These are phyloP conservation scores for Cryoendolithus antarcticus DNA, from an alignment of 2,329 filamentous ascomycete species.

Conservation along the genomic window DNA sequence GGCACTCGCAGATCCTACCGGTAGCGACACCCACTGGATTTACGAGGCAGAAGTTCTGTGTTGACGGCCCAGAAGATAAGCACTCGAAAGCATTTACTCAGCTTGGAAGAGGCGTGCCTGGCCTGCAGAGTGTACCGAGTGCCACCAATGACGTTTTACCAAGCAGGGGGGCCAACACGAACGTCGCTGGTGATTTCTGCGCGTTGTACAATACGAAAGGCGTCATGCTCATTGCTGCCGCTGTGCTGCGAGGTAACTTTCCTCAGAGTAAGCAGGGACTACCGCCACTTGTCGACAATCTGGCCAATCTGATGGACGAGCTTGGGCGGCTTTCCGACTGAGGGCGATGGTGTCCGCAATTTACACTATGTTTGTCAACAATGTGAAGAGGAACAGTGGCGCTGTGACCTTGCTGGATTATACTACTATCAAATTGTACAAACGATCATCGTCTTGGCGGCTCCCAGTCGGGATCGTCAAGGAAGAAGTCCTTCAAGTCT, in stretches of 20 bases:
- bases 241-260: slow-evolving; percentile 42
- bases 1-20: not conserved
- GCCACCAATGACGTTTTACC: too few relatives aligned
- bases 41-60: slow-evolving; percentile 7
- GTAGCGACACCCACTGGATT: not conserved
- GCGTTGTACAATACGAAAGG: slow-evolving; percentile 40
- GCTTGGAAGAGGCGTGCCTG: slow-evolving; percentile 43
- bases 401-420: too few relatives aligned
- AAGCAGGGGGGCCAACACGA: not conserved
- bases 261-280: slow-evolving; percentile 14
- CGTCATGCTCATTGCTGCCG: slow-evolving; percentile 46
- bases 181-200: slow-evolving; percentile 10
- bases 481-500: slow-evolving; percentile 16
- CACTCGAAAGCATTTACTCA: slow-evolving; percentile 45
- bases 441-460: too few relatives aligned
- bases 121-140: slow-evolving; percentile 11
- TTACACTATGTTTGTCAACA: too few relatives aligned
- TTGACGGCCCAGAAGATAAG: slow-evolving; percentile 43
- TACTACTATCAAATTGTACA: too few relatives aligned
- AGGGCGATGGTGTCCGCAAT: too few relatives aligned
- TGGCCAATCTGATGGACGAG: slow-evolving; percentile 48
- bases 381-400: too few relatives aligned
- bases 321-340: slow-evolving; percentile 23
- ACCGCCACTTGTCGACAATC: slow-evolving; percentile 52
- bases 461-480: slow-evolving; percentile 1